Evolutionary conservation across 1,284 basidiomycete species (phyloP).

Genomic region (Cronartium ribicola): DNA sequence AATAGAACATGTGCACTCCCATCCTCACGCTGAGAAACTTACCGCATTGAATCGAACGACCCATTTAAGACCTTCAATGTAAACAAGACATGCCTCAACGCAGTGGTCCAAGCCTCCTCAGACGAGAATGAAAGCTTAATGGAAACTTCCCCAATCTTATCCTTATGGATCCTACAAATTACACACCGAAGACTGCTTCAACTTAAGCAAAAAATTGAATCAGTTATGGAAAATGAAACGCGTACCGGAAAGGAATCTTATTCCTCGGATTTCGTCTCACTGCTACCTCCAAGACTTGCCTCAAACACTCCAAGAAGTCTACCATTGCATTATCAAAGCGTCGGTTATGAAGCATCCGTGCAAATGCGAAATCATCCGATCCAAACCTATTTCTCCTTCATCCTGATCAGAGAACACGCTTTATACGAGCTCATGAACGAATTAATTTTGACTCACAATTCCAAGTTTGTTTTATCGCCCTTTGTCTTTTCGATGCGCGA

Average conservation of each 20-base stretch:
- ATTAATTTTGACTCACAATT: constrained; percentile 60
- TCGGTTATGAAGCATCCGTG: constrained; percentile 82
- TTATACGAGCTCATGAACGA: neutral
- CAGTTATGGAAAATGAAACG: constrained; percentile 47
- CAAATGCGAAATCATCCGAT: constrained; percentile 80
- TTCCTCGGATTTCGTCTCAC: constrained; percentile 66
- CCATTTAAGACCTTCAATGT: constrained; percentile 62
- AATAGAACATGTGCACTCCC: no score
- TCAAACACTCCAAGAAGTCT: constrained; percentile 86
- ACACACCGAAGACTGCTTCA: neutral
- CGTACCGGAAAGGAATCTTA: constrained; percentile 78
- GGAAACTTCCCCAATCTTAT: constrained; percentile 90
- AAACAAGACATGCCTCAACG: constrained; percentile 80
- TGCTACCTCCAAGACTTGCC: constrained; percentile 80
- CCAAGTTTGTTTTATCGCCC: constrained; percentile 69
- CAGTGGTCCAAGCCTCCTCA: constrained; percentile 93
- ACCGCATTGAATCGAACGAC: constrained; percentile 5
- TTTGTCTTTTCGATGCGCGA: constrained; percentile 79
- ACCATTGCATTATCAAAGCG: constrained; percentile 96
- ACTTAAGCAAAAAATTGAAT: constrained; percentile 27
- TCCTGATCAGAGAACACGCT: neutral
- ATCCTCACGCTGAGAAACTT: no score
- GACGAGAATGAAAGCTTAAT: constrained; percentile 83
- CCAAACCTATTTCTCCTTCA: constrained; percentile 56
- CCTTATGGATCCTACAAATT: constrained; percentile 70